Percentiles rank a stretch among this genome's conserved stretches.
Evolutionary conservation across 2,329 filamentous ascomycete genomes (phyloP).

Genomic region (Fusarium setosum): DNA sequence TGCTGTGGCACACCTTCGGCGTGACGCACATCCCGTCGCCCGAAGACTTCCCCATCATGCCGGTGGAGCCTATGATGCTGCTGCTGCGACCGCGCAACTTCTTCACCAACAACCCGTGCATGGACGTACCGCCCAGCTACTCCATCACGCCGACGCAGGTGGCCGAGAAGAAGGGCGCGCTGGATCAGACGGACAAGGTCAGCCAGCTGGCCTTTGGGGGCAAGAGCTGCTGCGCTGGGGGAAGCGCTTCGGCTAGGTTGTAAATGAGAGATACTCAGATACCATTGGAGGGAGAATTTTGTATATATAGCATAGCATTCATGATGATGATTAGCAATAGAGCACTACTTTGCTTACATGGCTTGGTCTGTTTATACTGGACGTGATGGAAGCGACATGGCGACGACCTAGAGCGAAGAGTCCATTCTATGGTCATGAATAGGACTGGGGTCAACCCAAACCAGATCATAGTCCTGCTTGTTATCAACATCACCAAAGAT

Average conservation of each 20-base stretch:
- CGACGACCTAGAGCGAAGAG: too few relatives aligned
- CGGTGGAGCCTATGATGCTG: constrained; percentile 84
- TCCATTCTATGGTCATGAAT: too few relatives aligned
- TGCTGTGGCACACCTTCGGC: constrained; percentile 95
- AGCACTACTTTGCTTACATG: not conserved
- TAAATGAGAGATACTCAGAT: not conserved
- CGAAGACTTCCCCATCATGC: constrained; percentile 95
- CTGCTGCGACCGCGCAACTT: constrained; percentile 85
- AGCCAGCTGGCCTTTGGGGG: constrained; percentile 43
- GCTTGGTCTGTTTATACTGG: too few relatives aligned
- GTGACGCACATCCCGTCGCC: constrained; percentile 89
- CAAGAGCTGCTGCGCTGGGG: constrained; percentile 28
- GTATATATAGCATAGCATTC: constrained; percentile 2
- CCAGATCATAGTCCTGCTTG: too few relatives aligned
- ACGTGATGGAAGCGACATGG: too few relatives aligned
- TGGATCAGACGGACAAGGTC: constrained; percentile 35
- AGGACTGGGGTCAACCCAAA: too few relatives aligned
- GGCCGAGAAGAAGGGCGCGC: constrained; percentile 34
- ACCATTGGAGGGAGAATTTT: not conserved
- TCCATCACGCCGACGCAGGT: constrained; percentile 45
- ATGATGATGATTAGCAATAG: not conserved
- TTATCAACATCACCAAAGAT: too few relatives aligned
- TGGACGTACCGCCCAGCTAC: constrained; percentile 78
- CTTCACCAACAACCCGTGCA: constrained; percentile 81
- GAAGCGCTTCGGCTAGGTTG: constrained; percentile 27